Evolutionary conservation across 139 green algal genomes (phyloP), one percentile per base, ranked within the genome.

Genomic region (Zygnema cylindricum): DNA sequence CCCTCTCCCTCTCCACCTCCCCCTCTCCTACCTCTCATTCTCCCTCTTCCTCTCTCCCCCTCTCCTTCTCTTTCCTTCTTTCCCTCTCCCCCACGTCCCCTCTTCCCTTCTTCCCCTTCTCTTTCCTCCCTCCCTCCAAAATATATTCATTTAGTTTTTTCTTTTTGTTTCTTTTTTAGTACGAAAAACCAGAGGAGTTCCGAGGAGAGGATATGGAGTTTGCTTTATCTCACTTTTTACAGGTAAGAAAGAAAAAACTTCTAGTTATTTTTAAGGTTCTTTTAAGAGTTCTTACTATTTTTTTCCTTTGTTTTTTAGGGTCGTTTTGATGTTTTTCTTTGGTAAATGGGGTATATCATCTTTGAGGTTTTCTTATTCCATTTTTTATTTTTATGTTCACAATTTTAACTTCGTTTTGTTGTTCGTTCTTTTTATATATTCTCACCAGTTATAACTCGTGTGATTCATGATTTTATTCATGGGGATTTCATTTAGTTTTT

Each of bases 171-270:
- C 49, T 25, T 63, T 63, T 63, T 63, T 63, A 63, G 49, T 63
- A 63, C 16, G 49, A 63, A 63, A 7, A 63, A 7, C 7, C 7
- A 16, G 16, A 63, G 36, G 71, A 79, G 36, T 79, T 79, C 71
- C 36, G 71, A 79, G 71, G 71, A n/a, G 71, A 79, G 7, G 71
- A 79, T 16, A 79, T 79, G 71, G 71, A 79, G 16, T 79, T 79
- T 16, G 71, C 71, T n/a, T 43, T 79, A 11, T 3, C 71, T 23
- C 71, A 79, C 71, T 79, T 79, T 43, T 16, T 79, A 54, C 7
- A 79, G 71, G 71, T 79, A 79, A 41, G 71, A n/a, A n/a, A n/a
- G n/a, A n/a, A n/a, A n/a, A n/a, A n/a, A n/a, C n/a, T n/a, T 30
- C 57, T 73, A 35, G 25, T 30, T 30, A 30, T 30, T 25, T 30